These are phyloP conservation scores for Nemania sp. DNA, from an alignment of 2,329 filamentous ascomycete genomes.

Conservation along the genomic window DNA sequence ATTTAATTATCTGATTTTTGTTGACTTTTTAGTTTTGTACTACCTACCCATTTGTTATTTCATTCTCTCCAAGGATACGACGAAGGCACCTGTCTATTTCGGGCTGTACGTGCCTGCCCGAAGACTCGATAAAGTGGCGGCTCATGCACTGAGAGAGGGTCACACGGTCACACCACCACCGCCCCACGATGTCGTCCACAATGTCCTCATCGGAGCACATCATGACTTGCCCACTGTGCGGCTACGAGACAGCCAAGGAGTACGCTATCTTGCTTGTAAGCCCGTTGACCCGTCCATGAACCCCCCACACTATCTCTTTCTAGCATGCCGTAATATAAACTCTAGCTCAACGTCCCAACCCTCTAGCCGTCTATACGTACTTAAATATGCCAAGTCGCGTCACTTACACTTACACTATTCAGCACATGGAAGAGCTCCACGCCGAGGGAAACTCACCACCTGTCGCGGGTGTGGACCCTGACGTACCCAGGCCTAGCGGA, in stretches of 20 bases:
- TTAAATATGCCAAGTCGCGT: not conserved
- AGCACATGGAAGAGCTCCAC: constrained; percentile 41
- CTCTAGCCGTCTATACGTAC: not conserved
- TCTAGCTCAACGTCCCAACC: not conserved
- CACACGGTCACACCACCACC: no score
- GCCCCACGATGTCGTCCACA: not conserved
- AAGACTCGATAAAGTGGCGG: not conserved
- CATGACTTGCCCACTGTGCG: constrained; percentile 46
- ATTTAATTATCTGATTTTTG: no score
- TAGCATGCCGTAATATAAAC: not conserved
- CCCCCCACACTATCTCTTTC: not conserved
- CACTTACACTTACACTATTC: constrained; percentile 10
- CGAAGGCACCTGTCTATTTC: no score
- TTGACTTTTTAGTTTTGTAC: no score
- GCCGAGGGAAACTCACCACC: constrained; percentile 34
- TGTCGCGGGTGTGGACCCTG: constrained; percentile 20
- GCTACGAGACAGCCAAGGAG: constrained; percentile 38
- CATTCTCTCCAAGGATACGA: no score
- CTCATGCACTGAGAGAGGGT: not conserved
- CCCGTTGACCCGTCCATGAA: not conserved
- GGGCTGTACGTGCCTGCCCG: no score
- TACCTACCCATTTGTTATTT: no score
- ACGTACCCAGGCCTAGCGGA: not conserved
- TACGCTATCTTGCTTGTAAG: constrained; percentile 45
- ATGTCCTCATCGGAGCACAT: constrained; percentile 18